Base-by-base conservation (phyloP, 2,329 filamentous ascomycete species). In the Phymatotrichopsis omnivora region DNA sequence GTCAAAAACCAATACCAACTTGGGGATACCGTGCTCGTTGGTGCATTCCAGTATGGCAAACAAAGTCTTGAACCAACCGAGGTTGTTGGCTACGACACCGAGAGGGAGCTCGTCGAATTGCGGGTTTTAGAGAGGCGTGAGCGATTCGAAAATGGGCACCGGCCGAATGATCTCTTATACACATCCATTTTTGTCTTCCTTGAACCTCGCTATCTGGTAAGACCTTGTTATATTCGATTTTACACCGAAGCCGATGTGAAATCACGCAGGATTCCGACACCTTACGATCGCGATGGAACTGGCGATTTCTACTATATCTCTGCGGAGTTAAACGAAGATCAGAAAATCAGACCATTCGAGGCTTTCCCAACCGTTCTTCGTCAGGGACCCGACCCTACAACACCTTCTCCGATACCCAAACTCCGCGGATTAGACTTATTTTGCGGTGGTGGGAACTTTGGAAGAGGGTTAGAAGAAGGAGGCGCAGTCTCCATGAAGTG, bases 361-460 rank as follows among this genome's bases (percentile, higher is more conserved):
- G 35, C 35, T 12, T 58, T 61, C 17, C 67, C 65, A 0, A 27
- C 23, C 17, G 32, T 37, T 11, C 42, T 4, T 58, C 56, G 4
- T 0, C 72, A 82, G 61, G 77, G 76, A 0, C 74, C 74, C 31
- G 64, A 78, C 51, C 72, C 74, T 0, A 37, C 44, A 0, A 53
- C 49, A 1, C 24, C 48, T 4, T 45, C 27, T 6, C 47, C 38
- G 30, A 60, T 45, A 48, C 50, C 58, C 14, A 68, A 67, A 47
- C 65, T 83, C 7, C 66, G 65, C 4, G 80, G 78, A 0, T 63
- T 89, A 3, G 82, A 85, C 52, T 65, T 91, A 0, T 93, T 85
- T 57, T 85, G 80, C 54, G 85, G 85, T 1, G 79, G 80, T 14
- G 84, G 85, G 0, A 85, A 80, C 41, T 76, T 91, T 40, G 84